These are phyloP conservation scores for Podila epigama DNA, from an alignment of 192 early-diverging fungal species.

Conservation along the genomic window DNA sequence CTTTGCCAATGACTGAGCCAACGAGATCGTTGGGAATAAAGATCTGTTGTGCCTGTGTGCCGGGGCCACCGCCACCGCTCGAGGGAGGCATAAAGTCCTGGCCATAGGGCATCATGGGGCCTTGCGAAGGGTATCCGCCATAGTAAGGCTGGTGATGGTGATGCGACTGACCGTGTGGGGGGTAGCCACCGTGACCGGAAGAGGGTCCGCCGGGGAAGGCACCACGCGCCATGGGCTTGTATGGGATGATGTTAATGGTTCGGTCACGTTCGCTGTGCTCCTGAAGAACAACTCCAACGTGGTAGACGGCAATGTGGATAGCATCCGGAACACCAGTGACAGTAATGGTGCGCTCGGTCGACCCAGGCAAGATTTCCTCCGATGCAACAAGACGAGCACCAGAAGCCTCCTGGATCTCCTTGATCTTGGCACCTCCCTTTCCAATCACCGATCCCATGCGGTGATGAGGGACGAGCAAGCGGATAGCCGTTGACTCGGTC, in stretches of 20 bases:
- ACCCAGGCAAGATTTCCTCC: constrained; percentile 89
- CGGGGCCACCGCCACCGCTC: constrained; percentile 23
- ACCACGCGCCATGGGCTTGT: constrained; percentile 64
- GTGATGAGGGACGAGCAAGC: constrained; percentile 85
- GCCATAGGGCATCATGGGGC: constrained; percentile 46
- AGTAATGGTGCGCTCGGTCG: constrained; percentile 89
- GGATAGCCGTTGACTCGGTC: constrained; percentile 69
- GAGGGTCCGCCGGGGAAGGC: constrained; percentile 31
- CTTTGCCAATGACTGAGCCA: constrained; percentile 96
- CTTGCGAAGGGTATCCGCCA: constrained; percentile 43
- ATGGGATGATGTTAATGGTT: constrained; percentile 67
- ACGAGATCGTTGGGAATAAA: constrained; percentile 73
- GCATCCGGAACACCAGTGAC: constrained; percentile 83
- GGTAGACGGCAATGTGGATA: constrained; percentile 85
- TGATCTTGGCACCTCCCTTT: constrained; percentile 87
- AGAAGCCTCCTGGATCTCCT: constrained; percentile 89
- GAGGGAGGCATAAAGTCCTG: constrained; percentile 50
- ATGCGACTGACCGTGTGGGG: constrained; percentile 39
- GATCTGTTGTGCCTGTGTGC: constrained; percentile 65
- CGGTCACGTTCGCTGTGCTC: constrained; percentile 73
- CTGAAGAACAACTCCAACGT: constrained; percentile 78
- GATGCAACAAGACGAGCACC: constrained; percentile 84
- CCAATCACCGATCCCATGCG: constrained; percentile 94
- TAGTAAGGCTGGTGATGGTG: constrained; percentile 46
- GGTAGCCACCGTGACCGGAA: constrained; percentile 41